A percentile compares a stretch with the other conserved stretches of the same genome.
These are phyloP conservation scores for Xeromyces bisporus DNA, from an alignment of 495 filamentous ascomycete genomes.

Conservation along the genomic window DNA sequence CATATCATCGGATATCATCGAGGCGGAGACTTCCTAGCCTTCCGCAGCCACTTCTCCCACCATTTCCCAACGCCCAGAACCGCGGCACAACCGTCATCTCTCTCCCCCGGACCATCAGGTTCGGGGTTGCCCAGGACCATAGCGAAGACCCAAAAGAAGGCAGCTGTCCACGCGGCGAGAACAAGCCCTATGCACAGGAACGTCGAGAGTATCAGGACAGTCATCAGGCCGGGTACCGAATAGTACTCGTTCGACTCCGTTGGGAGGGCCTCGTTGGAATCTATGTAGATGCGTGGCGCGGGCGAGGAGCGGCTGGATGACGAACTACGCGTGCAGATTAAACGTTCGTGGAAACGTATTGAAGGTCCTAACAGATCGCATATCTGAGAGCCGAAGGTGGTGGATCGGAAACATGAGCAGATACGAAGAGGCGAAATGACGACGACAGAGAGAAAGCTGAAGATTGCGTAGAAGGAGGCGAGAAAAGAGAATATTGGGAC, in stretches of 20 bases:
- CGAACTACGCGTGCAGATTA: conserved; percentile 15
- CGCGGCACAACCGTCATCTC: conserved; percentile 42
- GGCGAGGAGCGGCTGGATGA: conserved; percentile 16
- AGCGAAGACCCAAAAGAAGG: conserved; percentile 46
- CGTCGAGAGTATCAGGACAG: conserved; percentile 36
- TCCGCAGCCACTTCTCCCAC: conserved; percentile 44
- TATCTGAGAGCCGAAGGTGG: conserved; percentile 20
- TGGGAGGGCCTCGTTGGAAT: conserved; percentile 9
- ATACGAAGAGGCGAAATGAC: conserved; percentile 26
- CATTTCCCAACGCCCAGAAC: conserved; percentile 42
- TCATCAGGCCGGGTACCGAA: conserved; percentile 23
- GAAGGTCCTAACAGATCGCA: conserved; percentile 27
- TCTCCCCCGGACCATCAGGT: conserved; percentile 38
- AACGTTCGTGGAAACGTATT: conserved; percentile 26
- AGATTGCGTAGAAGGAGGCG: conserved; percentile 27
- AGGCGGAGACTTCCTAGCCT: conserved; percentile 15
- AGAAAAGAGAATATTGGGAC: conserved; percentile 28
- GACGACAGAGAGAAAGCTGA: conserved; percentile 25
- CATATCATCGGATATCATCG: no score
- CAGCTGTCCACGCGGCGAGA: conserved; percentile 41
- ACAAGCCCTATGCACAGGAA: conserved; percentile 36
- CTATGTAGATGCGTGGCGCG: conserved; percentile 17
- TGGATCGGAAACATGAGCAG: conserved; percentile 23
- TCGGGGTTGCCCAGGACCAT: conserved; percentile 41
- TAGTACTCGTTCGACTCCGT: conserved; percentile 13